A percentile compares a stretch with the other conserved stretches of the same genome.
These are phyloP conservation scores for Adansonia digitata DNA, from an alignment of 345 rosid genomes.

Conservation along the genomic window DNA sequence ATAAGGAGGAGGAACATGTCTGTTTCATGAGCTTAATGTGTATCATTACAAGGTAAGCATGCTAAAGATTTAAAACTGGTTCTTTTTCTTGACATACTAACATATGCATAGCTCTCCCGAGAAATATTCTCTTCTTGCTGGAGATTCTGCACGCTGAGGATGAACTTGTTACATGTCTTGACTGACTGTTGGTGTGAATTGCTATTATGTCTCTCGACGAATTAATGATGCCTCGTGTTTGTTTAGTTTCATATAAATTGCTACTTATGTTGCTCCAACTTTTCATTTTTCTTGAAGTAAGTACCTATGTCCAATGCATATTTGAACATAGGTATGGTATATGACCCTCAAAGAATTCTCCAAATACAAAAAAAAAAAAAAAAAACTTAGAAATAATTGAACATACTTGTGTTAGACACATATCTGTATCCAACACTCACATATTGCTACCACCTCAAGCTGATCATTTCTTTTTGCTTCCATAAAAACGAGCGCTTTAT, in stretches of 20 bases:
- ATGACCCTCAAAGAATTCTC: too few relatives aligned
- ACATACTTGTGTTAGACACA: too few relatives aligned
- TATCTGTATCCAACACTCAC: too few relatives aligned
- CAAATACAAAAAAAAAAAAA: too few relatives aligned
- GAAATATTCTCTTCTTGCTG: not conserved
- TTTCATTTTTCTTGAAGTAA: too few relatives aligned
- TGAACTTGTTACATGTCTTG: not conserved
- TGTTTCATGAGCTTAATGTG: slow-evolving; percentile 17
- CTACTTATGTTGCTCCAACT: too few relatives aligned
- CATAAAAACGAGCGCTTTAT: not conserved
- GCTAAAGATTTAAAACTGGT: not conserved
- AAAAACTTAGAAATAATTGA: too few relatives aligned
- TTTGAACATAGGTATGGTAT: too few relatives aligned
- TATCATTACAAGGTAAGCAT: slow-evolving; percentile 11
- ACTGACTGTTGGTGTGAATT: not conserved
- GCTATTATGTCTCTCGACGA: not conserved
- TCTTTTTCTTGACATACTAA: not conserved
- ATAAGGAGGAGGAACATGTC: slow-evolving; percentile 17
- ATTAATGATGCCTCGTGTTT: not conserved
- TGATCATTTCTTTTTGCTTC: not conserved
- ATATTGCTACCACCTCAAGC: not conserved
- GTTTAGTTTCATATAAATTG: not conserved
- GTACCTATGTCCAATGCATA: too few relatives aligned
- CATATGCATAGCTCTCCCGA: not conserved
- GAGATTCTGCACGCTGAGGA: not conserved